Evolutionary conservation across 2,329 filamentous ascomycete species (phyloP), one percentile per base, ranked within the genome.

Genomic region (Chaetoscypha palmicola): DNA sequence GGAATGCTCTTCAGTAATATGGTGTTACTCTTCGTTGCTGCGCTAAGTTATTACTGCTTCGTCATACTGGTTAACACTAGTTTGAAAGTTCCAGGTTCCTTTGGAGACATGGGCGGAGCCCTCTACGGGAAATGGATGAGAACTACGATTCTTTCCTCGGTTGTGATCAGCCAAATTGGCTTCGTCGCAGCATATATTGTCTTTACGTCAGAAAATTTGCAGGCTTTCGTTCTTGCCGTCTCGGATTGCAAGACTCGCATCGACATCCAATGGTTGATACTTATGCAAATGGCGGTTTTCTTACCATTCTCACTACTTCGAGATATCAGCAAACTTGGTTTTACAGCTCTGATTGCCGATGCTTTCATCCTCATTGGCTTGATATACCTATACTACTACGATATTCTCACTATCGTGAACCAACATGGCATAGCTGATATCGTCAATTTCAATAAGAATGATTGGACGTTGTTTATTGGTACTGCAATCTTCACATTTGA

Each of bases 401-500:
- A 97, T 60, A 74, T 97, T 51, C 70, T 85, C 54, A 96, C 91
- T 1, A 81, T 98, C 40, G 79, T 79, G 50, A 71, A 69, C 37
- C 73, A 87, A 42, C 69, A 76, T 45, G 88, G 88, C 10, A 67
- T 95, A 19, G 76, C 88, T 4, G 92, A 98, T 62, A 90, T 97
- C 59, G 77, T 85, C 55, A 75, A 84, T 59, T 97, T 98, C 74
- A 98, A 98, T 69, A 67, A 83, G 31, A 79, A 84, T 48, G 83
- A 89, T 63, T 98, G 94, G 92, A 95, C 92, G 0, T 75, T 98
- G 3, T 97, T 98, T 64, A 98, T 98, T 57, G 94, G 92, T 49
- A 98, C 94, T 0, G 92, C 94, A 21, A 97, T 98, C 62, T 98
- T 98, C 68, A 97, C 92, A 0, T 98, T 97, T 61, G 92, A 98